Evolutionary conservation across 495 filamentous ascomycete genomes (phyloP).

Genomic region (Penicillium riverlandense): DNA sequence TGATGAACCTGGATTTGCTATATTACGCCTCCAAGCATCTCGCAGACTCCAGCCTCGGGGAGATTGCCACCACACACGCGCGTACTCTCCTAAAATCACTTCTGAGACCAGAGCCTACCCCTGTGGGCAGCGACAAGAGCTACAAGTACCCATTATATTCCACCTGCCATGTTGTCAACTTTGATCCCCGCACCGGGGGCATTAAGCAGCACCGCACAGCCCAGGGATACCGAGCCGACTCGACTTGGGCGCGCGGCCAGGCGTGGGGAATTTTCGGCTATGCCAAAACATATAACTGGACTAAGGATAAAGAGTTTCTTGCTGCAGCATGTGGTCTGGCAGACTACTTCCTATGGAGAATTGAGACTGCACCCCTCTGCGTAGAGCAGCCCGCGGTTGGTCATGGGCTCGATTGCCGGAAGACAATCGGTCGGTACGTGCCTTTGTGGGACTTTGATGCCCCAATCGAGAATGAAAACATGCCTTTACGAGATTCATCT

Average conservation of each 20-base stretch:
- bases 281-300: conserved; percentile 36
- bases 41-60: conserved; percentile 10
- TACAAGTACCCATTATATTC: conserved; percentile 9
- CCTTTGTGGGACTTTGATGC: conserved; percentile 37
- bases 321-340: conserved; percentile 23
- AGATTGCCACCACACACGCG: conserved; percentile 30
- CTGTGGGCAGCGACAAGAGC: not conserved
- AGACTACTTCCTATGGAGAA: conserved; percentile 30
- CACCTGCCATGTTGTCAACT: conserved; percentile 35
- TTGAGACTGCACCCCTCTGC: conserved; percentile 8
- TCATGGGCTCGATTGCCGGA: no score
- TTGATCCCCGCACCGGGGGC: conserved; percentile 27
- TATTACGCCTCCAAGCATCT: conserved; percentile 33
- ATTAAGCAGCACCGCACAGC: conserved; percentile 27
- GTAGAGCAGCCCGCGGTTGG: conserved; percentile 1
- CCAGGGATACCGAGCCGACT: conserved; percentile 30
- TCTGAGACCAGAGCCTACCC: conserved; percentile 17
- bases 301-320: conserved; percentile 27
- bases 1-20: conserved; percentile 34
- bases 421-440: conserved; percentile 15
- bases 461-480: conserved; percentile 13
- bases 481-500: conserved; percentile 23
- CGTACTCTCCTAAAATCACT: conserved; percentile 21
- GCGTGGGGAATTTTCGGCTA: conserved; percentile 39
- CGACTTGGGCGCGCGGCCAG: conserved; percentile 36